Base-by-base conservation (phyloP, 805 yeast species). In the Grigorovia jiainica region DNA sequence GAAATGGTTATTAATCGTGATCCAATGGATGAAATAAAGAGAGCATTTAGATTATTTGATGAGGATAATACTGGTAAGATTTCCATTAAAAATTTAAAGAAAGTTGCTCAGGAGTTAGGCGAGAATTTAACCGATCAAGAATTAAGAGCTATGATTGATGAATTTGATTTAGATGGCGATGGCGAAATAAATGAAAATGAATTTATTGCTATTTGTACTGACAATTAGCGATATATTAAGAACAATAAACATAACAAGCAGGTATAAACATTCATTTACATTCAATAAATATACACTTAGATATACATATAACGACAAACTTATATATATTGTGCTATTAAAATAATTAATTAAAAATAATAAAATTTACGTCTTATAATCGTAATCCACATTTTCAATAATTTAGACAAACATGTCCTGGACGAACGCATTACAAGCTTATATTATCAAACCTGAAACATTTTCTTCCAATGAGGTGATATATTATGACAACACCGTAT, bases 131-230 rank as follows among this genome's bases (percentile, higher is more conserved):
- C 86, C 5, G 99, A 92, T 51, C 95, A 87, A 45, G 98, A 92
- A 57, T 68, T 92, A 40, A 73, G 84, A 50, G 97, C 97, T 4
- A 92, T 92, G 98, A 92, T 92, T 49, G 95, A 89, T 47, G 97
- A 90, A 61, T 92, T 92, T 58, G 99, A 92, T 64, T 66, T 89
- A 40, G 97, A 92, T 59, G 95, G 86, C 43, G 97, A 92, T 61
- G 97, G 97, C 39, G 95, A 85, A 50, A 89, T 87, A 50, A 82
- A 82, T 55, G 94, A 85, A 56, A 86, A 85, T 48, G 97, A 89
- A 64, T 87, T 89, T 57, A 84, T 87, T 46, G 83, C 83, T 44
- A 86, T 87, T 34, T 87, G 95, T 60, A 78, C 86, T 16, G 95
- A 87, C 53, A 73, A 70, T 48, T 75, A 56, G 53, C 19, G 24